Evolutionary conservation across 2,329 filamentous ascomycete species (phyloP), one percentile per base, ranked within the genome.

Genomic region (Epichloe coenophiala): DNA sequence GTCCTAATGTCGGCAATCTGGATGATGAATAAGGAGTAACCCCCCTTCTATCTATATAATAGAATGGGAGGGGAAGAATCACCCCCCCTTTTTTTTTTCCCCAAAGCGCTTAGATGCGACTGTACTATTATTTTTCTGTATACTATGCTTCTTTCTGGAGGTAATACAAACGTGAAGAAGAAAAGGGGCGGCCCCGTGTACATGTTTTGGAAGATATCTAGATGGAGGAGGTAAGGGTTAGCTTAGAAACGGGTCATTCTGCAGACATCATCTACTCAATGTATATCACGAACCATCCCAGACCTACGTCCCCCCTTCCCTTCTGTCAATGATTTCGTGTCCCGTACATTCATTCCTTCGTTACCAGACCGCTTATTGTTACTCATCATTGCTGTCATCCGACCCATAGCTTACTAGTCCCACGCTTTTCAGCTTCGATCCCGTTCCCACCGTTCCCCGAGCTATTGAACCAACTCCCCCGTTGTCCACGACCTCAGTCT

Each of bases 351-450:
- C 3, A 31, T 31, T 11, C 27, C 8, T 31, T 31, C 27, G 27
- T 31, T 9, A 31, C 27, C 3, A 31, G 27, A 31, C 27, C 8
- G 3, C 27, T 39, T 56, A 23, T 6, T 2, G 6, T 23, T 27
- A 60, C 61, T 75, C 72, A 42, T 75, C 73, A 17, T 71, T 59
- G 38, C 57, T 57, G 36, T 64, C 68, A 44, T 79, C 77, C 1
- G 77, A 81, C 5, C 72, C 77, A 55, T 81, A 82, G 51, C 69
- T 71, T 12, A 80, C 77, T 39, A 81, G 59, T 0, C 69, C 70
- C 44, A 71, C 38, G 6, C 53, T 44, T 56, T 59, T 60, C 56
- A 59, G 59, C 52, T 57, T 53, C 8, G 19, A 4, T n/a, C n/a
- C 5, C 46, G 5, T 15, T 15, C 36, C 45, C 21, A 2, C 13